phyloP scores from a whole-genome alignment of 1,284 basidiomycete genomes.

The Baeospora myosura region DNA sequence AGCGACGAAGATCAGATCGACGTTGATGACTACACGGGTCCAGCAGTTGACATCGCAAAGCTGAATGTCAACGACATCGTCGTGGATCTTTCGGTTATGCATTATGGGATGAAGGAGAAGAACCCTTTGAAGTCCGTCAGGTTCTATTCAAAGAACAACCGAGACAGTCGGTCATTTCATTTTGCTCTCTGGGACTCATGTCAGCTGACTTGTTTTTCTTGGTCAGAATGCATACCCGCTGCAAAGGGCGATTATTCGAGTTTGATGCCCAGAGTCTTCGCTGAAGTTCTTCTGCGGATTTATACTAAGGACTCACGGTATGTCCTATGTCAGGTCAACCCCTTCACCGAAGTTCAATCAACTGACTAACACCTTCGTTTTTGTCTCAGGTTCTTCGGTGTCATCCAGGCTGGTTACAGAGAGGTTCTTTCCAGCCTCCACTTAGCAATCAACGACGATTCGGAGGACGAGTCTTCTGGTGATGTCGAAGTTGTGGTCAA shows the following conservation, averaged over 20 bases:
- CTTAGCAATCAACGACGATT: too few species aligned
- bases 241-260: slow-evolving; percentile 53
- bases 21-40: too few species aligned
- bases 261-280: slow-evolving; percentile 53
- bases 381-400: slow-evolving; percentile 36
- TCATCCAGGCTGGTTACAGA: slow-evolving; percentile 64
- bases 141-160: slow-evolving; percentile 68
- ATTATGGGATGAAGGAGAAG: slow-evolving; percentile 65
- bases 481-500: too few species aligned
- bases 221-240: slow-evolving; percentile 31
- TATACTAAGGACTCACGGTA: slow-evolving; percentile 56
- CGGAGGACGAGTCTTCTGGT: too few species aligned
- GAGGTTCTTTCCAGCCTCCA: too few species aligned
- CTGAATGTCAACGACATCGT: slow-evolving; percentile 48
- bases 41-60: slow-evolving; percentile 24
- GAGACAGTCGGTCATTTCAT: slow-evolving; percentile 36
- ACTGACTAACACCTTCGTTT: neutral
- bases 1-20: slow-evolving; percentile 19
- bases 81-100: slow-evolving; percentile 55
- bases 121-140: slow-evolving; percentile 63
- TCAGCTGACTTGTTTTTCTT: neutral
- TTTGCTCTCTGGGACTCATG: neutral
- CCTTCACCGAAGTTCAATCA: neutral
- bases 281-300: slow-evolving; percentile 56
- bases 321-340: slow-evolving; percentile 8